phyloP scores from a whole-genome alignment of 192 early-diverging fungal species.

The Rhizophlyctis rosea region DNA sequence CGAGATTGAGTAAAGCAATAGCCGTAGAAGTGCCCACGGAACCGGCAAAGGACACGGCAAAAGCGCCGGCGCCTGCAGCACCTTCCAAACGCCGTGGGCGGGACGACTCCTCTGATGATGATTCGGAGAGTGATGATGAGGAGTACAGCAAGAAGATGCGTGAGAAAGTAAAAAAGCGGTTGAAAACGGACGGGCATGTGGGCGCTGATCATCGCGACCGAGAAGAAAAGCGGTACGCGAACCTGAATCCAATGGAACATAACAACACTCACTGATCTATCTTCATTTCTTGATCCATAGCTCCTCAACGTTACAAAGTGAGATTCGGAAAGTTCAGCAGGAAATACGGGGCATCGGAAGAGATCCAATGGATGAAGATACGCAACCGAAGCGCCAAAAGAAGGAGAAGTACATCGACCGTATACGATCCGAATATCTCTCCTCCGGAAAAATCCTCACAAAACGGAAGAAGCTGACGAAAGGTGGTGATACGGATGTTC shows the following conservation, averaged over 20 bases:
- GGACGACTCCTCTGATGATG: conserved; percentile 1
- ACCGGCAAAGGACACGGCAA: not conserved
- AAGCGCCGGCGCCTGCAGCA: too few relatives aligned
- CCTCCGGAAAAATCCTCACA: conserved; percentile 25
- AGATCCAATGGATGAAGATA: conserved; percentile 6
- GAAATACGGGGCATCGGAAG: conserved; percentile 11
- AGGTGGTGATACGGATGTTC: conserved; percentile 20
- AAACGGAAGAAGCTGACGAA: conserved; percentile 25
- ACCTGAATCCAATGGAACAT: too few relatives aligned
- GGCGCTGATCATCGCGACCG: conserved; percentile 28
- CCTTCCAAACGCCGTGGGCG: not conserved
- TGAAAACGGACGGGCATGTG: conserved; percentile 9
- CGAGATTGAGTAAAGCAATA: conserved; percentile 27
- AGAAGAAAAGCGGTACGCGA: too few relatives aligned
- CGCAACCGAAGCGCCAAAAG: conserved; percentile 11
- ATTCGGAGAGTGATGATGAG: conserved; percentile 28
- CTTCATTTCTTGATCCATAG: not conserved
- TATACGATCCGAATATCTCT: conserved; percentile 14
- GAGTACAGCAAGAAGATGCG: conserved; percentile 46
- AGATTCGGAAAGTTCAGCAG: conserved; percentile 59
- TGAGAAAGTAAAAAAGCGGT: conserved; percentile 32
- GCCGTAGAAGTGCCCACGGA: conserved; percentile 9
- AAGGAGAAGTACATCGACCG: conserved; percentile 14
- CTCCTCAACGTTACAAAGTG: conserved; percentile 46
- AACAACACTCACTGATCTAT: too few relatives aligned